Conservation (phyloP, 495 filamentous ascomycete species). For the Xylaria intraflava region DNA sequence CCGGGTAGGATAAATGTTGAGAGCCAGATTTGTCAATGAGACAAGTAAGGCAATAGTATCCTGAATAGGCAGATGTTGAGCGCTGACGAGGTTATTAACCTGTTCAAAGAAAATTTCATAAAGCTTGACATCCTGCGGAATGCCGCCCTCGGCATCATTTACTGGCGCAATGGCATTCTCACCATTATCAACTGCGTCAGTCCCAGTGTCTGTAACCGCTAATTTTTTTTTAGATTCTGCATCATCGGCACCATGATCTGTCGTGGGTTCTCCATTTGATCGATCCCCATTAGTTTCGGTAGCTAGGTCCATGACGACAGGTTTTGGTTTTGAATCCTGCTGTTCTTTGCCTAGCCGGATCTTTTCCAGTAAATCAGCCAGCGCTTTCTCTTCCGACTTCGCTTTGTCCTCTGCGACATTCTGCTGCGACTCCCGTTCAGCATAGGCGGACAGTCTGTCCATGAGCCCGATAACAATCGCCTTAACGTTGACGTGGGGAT, state of each 20-base stretch:
- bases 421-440: conserved; percentile 74
- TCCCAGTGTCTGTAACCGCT: conserved; percentile 38
- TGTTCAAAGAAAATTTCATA: conserved; percentile 98
- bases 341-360: conserved; percentile 62
- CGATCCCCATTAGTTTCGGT: conserved; percentile 27
- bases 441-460: conserved; percentile 91
- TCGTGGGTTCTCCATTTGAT: conserved; percentile 22
- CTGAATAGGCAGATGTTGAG: conserved; percentile 84
- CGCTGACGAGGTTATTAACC: conserved; percentile 84
- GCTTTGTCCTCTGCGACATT: conserved; percentile 62
- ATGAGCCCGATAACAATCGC: conserved; percentile 97
- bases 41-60: conserved; percentile 90
- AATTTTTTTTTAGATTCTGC: conserved; percentile 28
- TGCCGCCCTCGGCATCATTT: conserved; percentile 55
- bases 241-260: conserved; percentile 30
- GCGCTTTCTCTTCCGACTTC: conserved; percentile 77
- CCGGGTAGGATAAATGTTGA: conserved; percentile 89
- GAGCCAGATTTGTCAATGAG: conserved; percentile 82
- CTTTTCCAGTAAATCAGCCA: conserved; percentile 66
- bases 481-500: conserved; percentile 94
- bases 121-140: conserved; percentile 78
- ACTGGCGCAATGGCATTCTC: conserved; percentile 26
- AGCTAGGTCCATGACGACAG: conserved; percentile 12
- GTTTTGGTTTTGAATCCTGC: conserved; percentile 24
- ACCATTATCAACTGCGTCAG: conserved; percentile 33